Conservation (phyloP, 257 asterid species). For the Solanum arcanum region DNA sequence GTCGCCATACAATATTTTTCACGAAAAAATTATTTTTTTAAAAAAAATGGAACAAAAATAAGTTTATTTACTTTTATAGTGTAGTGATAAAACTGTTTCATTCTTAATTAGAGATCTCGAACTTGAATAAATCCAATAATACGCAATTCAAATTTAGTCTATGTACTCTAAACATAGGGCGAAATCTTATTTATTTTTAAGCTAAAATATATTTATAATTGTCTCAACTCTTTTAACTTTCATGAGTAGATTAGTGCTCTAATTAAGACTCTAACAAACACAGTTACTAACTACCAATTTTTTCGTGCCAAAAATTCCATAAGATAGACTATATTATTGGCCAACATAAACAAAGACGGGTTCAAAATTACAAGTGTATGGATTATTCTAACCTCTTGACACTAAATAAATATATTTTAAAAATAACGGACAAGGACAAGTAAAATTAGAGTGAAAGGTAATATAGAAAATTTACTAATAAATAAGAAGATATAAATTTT, state of each 20-base stretch:
- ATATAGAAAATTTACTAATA: too few relatives aligned
- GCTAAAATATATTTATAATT: background rate
- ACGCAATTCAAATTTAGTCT: too few relatives aligned
- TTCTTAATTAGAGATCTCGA: too few relatives aligned
- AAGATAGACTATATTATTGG: background rate
- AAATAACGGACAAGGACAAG: too few relatives aligned
- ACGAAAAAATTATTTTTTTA: background rate
- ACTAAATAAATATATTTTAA: too few relatives aligned
- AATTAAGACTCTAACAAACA: background rate
- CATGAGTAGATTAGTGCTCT: background rate
- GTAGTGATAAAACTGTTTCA: background rate
- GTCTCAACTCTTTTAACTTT: background rate
- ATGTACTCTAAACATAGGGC: background rate
- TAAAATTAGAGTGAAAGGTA: too few relatives aligned
- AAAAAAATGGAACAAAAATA: background rate
- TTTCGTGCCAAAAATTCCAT: background rate
- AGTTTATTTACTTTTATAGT: too few relatives aligned
- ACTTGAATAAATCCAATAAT: background rate
- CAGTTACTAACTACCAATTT: background rate
- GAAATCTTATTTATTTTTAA: background rate
- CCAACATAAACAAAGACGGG: background rate
- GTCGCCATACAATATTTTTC: background rate
- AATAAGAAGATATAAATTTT: too few relatives aligned
- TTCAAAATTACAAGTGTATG: background rate
- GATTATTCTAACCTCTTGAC: background rate